phyloP scores from a whole-genome alignment of 805 yeast species.

The Sugiyamaella lignohabitans region DNA sequence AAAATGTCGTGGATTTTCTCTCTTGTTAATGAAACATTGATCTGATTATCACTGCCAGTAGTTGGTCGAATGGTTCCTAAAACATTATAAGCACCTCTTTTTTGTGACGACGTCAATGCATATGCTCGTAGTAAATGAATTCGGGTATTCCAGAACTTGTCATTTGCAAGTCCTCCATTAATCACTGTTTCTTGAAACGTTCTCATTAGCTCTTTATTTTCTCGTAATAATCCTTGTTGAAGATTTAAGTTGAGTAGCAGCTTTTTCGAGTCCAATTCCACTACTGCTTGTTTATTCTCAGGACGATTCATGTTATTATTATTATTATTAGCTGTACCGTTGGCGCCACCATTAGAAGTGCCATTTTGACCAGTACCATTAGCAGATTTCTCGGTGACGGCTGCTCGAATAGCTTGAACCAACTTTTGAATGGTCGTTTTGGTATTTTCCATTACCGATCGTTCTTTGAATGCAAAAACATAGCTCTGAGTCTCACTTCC shows the following conservation, averaged over 20 bases:
- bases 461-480: neutral
- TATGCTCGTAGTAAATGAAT: constrained; percentile 73
- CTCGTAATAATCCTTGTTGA: constrained; percentile 70
- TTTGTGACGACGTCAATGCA: constrained; percentile 79
- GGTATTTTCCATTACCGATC: neutral
- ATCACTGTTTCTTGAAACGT: constrained; percentile 87
- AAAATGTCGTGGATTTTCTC: constrained; percentile 87
- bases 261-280: constrained; percentile 47
- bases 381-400: constrained; percentile 3
- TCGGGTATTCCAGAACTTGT: constrained; percentile 82
- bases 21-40: constrained; percentile 84
- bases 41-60: constrained; percentile 87
- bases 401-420: constrained; percentile 6
- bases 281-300: constrained; percentile 17
- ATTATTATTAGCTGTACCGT: constrained; percentile 11
- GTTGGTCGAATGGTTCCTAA: constrained; percentile 90
- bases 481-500: neutral
- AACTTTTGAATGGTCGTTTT: constrained; percentile 3
- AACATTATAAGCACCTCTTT: constrained; percentile 89
- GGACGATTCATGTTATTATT: constrained; percentile 18
- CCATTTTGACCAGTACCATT: constrained; percentile 23
- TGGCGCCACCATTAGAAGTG: constrained; percentile 32
- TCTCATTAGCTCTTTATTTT: constrained; percentile 60
- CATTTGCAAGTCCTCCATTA: constrained; percentile 57
- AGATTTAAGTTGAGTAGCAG: constrained; percentile 65